phyloP scores from a whole-genome alignment of 1,284 basidiomycete species.

The Ceratobasidium sp. region DNA sequence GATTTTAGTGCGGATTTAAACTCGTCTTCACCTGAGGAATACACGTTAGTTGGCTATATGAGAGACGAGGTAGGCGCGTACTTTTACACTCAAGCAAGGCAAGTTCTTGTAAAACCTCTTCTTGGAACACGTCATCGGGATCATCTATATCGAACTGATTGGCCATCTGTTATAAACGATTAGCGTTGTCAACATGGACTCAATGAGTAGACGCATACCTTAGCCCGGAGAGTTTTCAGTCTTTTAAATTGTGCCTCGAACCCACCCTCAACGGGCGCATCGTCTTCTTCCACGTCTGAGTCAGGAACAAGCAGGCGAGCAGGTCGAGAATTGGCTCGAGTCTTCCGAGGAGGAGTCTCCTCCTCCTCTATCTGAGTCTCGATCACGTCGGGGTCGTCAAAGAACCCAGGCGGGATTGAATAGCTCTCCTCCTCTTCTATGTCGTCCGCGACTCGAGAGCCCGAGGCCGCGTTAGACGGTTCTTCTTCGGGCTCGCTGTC shows the following conservation, averaged over 20 bases:
- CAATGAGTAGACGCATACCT: neutral
- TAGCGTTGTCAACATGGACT: neutral
- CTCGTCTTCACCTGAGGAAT: slow-evolving; percentile 19
- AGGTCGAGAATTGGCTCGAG: neutral
- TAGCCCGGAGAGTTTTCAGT: slow-evolving; percentile 16
- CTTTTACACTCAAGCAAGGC: slow-evolving; percentile 23
- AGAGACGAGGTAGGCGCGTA: neutral
- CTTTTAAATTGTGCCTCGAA: slow-evolving; percentile 8
- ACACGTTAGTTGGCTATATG: neutral
- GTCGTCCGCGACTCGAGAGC: slow-evolving; percentile 2
- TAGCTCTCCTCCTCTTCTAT: neutral
- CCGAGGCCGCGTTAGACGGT: neutral
- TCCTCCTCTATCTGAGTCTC: slow-evolving; percentile 24
- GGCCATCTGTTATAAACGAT: slow-evolving; percentile 4
- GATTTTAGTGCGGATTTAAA: slow-evolving; percentile 18
- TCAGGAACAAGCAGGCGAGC: neutral
- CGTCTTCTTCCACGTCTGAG: slow-evolving; percentile 19
- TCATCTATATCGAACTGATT: slow-evolving; percentile 17
- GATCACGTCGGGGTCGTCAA: slow-evolving; percentile 34
- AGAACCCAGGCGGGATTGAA: slow-evolving; percentile 14
- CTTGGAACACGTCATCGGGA: slow-evolving; percentile 31
- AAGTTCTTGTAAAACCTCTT: slow-evolving; percentile 37
- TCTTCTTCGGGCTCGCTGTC: neutral
- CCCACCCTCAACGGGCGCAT: neutral
- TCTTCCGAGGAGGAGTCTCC: neutral